A percentile compares a stretch with the other conserved stretches of the same genome.
phyloP scores from a whole-genome alignment of 1,284 basidiomycete species.

The Laetiporus sulphureus region DNA sequence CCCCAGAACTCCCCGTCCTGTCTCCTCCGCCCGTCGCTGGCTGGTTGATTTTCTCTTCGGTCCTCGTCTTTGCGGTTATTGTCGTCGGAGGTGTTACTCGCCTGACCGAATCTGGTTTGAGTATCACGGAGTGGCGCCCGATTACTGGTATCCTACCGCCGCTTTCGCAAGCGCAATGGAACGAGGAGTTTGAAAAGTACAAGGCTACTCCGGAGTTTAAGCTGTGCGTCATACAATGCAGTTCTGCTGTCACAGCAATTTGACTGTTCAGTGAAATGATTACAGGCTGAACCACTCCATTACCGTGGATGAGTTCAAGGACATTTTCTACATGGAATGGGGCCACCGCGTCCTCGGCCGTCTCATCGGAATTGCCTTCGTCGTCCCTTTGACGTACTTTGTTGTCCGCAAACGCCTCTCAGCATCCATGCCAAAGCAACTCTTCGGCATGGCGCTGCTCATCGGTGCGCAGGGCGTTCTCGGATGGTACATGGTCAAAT shows the following conservation, averaged over 20 bases:
- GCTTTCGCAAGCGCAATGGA: slow-evolving; percentile 74
- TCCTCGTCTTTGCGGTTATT: slow-evolving; percentile 86
- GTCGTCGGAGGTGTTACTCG: slow-evolving; percentile 96
- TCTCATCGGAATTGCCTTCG: slow-evolving; percentile 78
- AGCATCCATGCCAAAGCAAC: slow-evolving; percentile 51
- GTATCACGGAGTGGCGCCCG: slow-evolving; percentile 97
- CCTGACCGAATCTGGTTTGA: slow-evolving; percentile 94
- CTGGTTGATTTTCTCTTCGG: slow-evolving; percentile 82
- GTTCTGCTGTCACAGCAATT: not conserved
- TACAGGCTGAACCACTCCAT: slow-evolving; percentile 84
- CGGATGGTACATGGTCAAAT: slow-evolving; percentile 99
- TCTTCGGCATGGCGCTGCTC: slow-evolving; percentile 69
- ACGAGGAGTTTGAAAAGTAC: slow-evolving; percentile 92
- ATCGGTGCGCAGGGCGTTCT: slow-evolving; percentile 89
- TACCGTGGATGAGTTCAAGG: slow-evolving; percentile 87
- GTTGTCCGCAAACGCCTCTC: slow-evolving; percentile 62
- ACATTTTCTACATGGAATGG: slow-evolving; percentile 99
- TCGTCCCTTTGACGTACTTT: slow-evolving; percentile 80
- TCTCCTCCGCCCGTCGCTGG: slow-evolving; percentile 71
- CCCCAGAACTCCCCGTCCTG: slow-evolving; percentile 44
- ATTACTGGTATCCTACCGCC: slow-evolving; percentile 90
- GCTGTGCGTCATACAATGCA: slow-evolving; percentile 61
- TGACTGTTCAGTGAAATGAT: not conserved
- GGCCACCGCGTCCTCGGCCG: slow-evolving; percentile 92
- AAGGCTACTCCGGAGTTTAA: slow-evolving; percentile 93